These are phyloP conservation scores for Spathaspora gorwiae DNA, from an alignment of 805 yeast genomes.

Conservation along the genomic window DNA sequence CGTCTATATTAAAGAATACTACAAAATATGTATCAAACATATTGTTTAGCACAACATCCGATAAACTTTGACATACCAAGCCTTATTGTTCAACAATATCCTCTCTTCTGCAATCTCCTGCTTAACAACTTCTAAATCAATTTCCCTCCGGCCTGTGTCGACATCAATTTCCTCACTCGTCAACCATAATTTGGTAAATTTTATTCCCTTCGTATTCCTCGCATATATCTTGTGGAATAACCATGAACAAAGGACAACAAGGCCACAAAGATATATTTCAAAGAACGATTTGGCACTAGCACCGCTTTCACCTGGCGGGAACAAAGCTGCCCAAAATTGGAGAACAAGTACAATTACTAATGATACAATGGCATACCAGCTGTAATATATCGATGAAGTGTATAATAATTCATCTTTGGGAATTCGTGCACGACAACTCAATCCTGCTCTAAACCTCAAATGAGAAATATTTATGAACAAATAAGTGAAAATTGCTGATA, in stretches of 20 bases:
- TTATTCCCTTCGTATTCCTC: constrained; percentile 18
- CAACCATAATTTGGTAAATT: constrained; percentile 33
- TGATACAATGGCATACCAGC: constrained; percentile 28
- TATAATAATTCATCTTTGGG: constrained; percentile 27
- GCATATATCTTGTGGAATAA: constrained; percentile 48
- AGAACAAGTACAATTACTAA: constrained; percentile 24
- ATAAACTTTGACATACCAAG: constrained; percentile 11
- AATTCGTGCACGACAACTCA: constrained; percentile 17
- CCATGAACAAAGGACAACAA: constrained; percentile 41
- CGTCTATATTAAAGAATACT: not conserved
- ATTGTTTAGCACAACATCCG: constrained; percentile 13
- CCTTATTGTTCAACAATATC: constrained; percentile 7
- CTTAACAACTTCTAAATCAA: constrained; percentile 48
- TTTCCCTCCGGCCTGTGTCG: constrained; percentile 57
- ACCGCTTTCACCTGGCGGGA: constrained; percentile 25
- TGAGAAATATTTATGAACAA: constrained; percentile 28
- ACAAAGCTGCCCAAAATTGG: constrained; percentile 38
- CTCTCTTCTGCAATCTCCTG: constrained; percentile 49
- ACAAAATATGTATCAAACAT: not conserved
- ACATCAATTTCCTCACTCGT: constrained; percentile 51
- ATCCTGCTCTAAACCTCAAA: constrained; percentile 25
- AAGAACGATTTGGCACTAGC: constrained; percentile 43
- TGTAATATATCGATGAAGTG: constrained; percentile 27
- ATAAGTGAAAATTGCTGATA: constrained; percentile 27
- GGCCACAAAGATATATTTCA: constrained; percentile 48